Conservation (phyloP, 108 stramenopile genomes). For the Nitzschia inconspicua region DNA sequence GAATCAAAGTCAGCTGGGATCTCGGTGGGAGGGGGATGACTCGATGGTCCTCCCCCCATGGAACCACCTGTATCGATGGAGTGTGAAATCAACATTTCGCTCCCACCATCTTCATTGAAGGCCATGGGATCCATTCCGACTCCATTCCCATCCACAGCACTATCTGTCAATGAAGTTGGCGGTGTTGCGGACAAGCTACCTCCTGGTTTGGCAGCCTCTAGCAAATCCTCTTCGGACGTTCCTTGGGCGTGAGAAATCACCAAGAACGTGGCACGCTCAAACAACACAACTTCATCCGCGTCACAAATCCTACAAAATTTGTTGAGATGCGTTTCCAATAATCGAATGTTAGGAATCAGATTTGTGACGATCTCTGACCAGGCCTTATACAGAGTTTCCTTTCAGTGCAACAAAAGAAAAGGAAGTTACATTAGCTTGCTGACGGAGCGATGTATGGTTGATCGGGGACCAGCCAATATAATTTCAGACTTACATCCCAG, state of each 20-base stretch:
- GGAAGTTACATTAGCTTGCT: no score
- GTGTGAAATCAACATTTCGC: neutral
- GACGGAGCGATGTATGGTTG: no score
- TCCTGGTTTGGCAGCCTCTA: neutral
- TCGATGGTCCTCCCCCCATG: neutral
- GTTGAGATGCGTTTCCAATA: slow-evolving; percentile 88
- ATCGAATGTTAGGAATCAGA: slow-evolving; percentile 95
- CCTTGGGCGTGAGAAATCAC: slow-evolving; percentile 89
- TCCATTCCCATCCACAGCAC: neutral
- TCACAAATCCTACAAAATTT: slow-evolving; percentile 93
- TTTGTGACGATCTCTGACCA: slow-evolving; percentile 97
- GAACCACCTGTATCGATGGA: neutral
- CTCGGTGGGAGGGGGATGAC: slow-evolving; percentile 15
- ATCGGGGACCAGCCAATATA: no score
- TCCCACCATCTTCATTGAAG: neutral
- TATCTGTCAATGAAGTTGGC: neutral
- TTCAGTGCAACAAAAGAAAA: no score
- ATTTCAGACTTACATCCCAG: slow-evolving; percentile 99
- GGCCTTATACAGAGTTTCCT: slow-evolving; percentile 96
- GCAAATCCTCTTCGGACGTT: neutral
- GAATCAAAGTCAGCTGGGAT: slow-evolving; percentile 16
- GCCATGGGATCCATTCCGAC: neutral
- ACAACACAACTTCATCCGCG: slow-evolving; percentile 98
- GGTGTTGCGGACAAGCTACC: slow-evolving; percentile 6
- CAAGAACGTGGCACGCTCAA: slow-evolving; percentile 97